Base-by-base conservation (phyloP, 306 rosid genomes). In the Trifolium fragiferum region DNA sequence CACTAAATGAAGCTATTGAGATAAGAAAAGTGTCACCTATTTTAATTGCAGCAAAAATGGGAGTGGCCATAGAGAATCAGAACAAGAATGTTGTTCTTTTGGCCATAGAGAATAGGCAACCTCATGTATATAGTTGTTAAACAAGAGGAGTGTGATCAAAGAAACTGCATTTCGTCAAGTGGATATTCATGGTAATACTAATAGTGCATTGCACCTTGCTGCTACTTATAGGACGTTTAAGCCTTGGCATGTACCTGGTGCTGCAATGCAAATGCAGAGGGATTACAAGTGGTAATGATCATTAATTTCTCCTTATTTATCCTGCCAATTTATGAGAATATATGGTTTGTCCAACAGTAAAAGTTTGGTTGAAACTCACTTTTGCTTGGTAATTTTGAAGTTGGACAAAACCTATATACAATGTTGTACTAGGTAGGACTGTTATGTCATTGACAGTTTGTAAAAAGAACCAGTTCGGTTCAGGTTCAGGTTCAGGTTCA, bases 221-320 rank as follows among this genome's bases (percentile, higher is more conserved):
- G 88, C 83, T 0, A 37, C 71, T 8, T 84, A 61, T 44, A 35
- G 25, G 66, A 38, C 6, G 59, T 74, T 50, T 60, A 58, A 6
- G 74, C 81, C 85, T 9, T 84, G 85, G 88, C 81, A 79, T 1
- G 88, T 84, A 0, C 85, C 85, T 33, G 88, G 88, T 66, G 81
- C 85, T 58, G 88, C 85, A 14, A 75, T 84, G 83, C 88, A 84
- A 53, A 84, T 81, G 88, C 88, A 84, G 41, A 81, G 85, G 88
- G 88, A 84, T 66, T 84, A 84, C 79, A 84, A 84, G 68, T 84
- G 88, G 88, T 77, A 54, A 72, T 5, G 8, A 14, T 20, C 33
- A 32, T 10, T 16, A 50, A n/a, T 5, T 27, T 55, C 54, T 78
- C 3, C 47, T 50, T 21, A 8, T 54, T 16, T 51, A 9, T 51